These are phyloP conservation scores for Linnemannia zychae DNA, from an alignment of 192 early-diverging fungal genomes.

Conservation along the genomic window DNA sequence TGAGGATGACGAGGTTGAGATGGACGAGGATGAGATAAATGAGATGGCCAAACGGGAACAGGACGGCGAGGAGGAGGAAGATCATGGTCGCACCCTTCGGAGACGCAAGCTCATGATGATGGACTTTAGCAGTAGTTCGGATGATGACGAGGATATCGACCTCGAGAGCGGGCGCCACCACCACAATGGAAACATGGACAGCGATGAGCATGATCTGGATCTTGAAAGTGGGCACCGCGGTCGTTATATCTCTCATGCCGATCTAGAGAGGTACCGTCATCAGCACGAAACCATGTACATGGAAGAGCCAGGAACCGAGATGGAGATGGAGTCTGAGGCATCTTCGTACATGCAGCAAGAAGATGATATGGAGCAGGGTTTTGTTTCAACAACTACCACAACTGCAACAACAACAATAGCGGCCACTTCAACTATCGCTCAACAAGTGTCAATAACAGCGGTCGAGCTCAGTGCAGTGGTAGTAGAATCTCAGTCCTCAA, in stretches of 20 bases:
- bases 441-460: slow-evolving; percentile 25
- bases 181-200: slow-evolving; percentile 25
- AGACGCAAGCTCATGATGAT: slow-evolving; percentile 51
- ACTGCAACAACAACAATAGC: background rate
- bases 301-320: slow-evolving; percentile 10
- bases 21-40: slow-evolving; percentile 38
- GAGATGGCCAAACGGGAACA: slow-evolving; percentile 41
- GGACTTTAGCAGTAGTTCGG: slow-evolving; percentile 49
- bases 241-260: slow-evolving; percentile 35
- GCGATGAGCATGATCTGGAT: slow-evolving; percentile 39
- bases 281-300: slow-evolving; percentile 45
- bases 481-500: slow-evolving; percentile 25
- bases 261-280: slow-evolving; percentile 41
- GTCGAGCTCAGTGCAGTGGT: background rate
- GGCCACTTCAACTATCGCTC: background rate
- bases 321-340: slow-evolving; percentile 29
- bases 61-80: slow-evolving; percentile 22
- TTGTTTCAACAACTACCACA: background rate
- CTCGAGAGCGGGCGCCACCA: background rate
- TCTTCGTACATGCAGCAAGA: background rate
- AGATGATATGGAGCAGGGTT: slow-evolving; percentile 16
- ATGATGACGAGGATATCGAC: slow-evolving; percentile 34
- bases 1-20: slow-evolving; percentile 22
- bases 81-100: slow-evolving; percentile 38
- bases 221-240: slow-evolving; percentile 36